A percentile compares a stretch with the other conserved stretches of the same genome.
phyloP scores from a whole-genome alignment of 2,329 filamentous ascomycete species.

The Exophiala bonariae region DNA sequence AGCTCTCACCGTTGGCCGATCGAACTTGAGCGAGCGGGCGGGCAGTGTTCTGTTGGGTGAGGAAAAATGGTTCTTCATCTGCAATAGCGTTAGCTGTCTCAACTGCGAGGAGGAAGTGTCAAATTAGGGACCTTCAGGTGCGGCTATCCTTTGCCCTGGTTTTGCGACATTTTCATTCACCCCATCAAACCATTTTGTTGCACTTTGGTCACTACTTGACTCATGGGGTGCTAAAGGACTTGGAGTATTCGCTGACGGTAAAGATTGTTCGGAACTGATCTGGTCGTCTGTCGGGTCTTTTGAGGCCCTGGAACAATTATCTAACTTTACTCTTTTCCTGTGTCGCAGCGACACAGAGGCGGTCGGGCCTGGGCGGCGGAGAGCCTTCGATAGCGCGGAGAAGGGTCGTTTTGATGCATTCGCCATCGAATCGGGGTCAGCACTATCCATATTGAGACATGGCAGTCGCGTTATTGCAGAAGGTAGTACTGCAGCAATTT shows the following conservation, averaged over 20 bases:
- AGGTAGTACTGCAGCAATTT: too few relatives aligned
- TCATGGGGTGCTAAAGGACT: conserved; percentile 9
- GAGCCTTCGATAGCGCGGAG: conserved; percentile 7
- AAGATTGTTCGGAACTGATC: too few relatives aligned
- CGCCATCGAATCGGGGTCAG: conserved; percentile 3
- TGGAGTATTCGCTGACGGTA: too few relatives aligned
- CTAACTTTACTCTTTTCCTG: conserved; percentile 21
- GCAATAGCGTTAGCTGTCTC: conserved; percentile 10
- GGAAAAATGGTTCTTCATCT: conserved; percentile 41
- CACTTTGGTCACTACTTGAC: conserved; percentile 26
- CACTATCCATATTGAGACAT: conserved; percentile 22
- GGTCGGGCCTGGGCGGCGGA: conserved; percentile 16
- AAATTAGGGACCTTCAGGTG: too few relatives aligned
- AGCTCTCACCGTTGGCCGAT: conserved; percentile 26
- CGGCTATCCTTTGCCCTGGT: too few relatives aligned
- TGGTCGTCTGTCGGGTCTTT: too few relatives aligned
- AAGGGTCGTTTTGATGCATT: conserved; percentile 19
- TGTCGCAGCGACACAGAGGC: conserved; percentile 19
- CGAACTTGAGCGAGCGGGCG: conserved; percentile 15
- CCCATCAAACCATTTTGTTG: conserved; percentile 25
- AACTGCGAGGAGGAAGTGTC: neutral
- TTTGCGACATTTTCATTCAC: conserved; percentile 27
- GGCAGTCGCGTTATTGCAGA: too few relatives aligned
- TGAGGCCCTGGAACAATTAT: conserved; percentile 5
- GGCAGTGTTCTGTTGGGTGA: conserved; percentile 26